Conservation (phyloP, 306 rosid genomes). For the Benincasa hispida region DNA sequence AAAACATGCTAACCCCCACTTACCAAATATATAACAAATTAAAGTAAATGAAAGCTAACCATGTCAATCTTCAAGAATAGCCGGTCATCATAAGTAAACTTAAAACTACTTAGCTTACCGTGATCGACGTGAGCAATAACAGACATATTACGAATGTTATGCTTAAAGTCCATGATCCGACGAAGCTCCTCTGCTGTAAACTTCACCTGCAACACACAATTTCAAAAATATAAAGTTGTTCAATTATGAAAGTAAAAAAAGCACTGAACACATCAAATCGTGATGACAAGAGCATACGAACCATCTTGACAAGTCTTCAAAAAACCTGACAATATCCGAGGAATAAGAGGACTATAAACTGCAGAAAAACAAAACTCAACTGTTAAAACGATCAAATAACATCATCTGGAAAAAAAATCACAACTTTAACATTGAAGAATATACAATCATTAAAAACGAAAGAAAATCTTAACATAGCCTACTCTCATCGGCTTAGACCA, state of each 20-base stretch:
- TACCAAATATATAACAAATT: neutral
- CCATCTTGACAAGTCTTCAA: neutral
- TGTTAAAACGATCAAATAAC: neutral
- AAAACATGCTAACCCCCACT: neutral
- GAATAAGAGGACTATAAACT: neutral
- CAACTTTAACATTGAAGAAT: neutral
- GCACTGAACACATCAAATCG: neutral
- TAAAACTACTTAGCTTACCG: constrained; percentile 21
- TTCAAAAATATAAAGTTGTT: neutral
- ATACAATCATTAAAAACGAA: neutral
- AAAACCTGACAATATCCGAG: neutral
- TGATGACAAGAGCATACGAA: neutral
- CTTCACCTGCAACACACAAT: constrained; percentile 58
- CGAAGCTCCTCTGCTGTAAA: constrained; percentile 86
- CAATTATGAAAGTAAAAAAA: constrained; percentile 24
- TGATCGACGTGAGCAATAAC: constrained; percentile 93
- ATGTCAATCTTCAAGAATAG: neutral
- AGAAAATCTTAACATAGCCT: neutral
- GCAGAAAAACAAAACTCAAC: neutral
- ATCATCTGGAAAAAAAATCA: neutral
- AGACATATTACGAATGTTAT: constrained; percentile 91
- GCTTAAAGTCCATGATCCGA: constrained; percentile 75
- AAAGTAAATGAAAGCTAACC: neutral
- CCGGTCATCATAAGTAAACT: neutral
- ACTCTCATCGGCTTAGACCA: neutral